Evolutionary conservation across 768 basidiomycete species (phyloP), one percentile per base, ranked within the genome.

Genomic region (Boletus pseudo-olivaceus): DNA sequence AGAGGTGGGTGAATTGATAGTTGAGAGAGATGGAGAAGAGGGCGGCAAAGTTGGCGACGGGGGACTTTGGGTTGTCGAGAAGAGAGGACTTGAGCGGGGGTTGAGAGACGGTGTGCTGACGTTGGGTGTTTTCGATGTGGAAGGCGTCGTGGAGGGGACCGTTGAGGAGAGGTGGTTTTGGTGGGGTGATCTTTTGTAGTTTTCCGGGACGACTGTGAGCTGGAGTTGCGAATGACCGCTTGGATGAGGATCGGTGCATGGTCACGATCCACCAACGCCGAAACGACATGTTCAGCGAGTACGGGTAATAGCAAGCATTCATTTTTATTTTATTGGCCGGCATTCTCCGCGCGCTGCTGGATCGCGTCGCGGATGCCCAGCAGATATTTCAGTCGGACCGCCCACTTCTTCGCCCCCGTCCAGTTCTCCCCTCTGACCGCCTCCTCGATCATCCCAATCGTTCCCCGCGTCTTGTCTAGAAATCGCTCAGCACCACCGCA

Each of bases 301-400:
- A 32, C 32, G 29, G 0, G 29, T 30, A 11, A 32, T 11, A n/a
- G 19, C 35, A 7, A 29, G 6, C 6, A 5, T 5, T 29, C 29
- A 2, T 14, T 35, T 34, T 20, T 44, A 19, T 32, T 11, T 26
- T 19, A 27, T 11, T 19, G 7, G 11, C 7, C 47, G 65, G 66
- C 66, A 66, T 58, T 62, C 56, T 47, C 67, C 66, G 63, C 40
- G 4, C 61, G 48, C 4, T 9, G 34, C 9, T 26, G 33, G 45
- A 70, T 58, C 27, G 69, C 69, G 23, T 75, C 68, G n/a, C 76
- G 70, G 26, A 92, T 82, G 19, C 84, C 78, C 41, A 82, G 72
- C 64, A 92, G 72, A 67, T 95, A 97, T 59, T 84, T 82, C 26
- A 96, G 76, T 61, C 84, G 78, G 26, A 93, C 78, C 9, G 87